Conservation (phyloP, 1,284 basidiomycete species). For the Apiotrichum brassicae region DNA sequence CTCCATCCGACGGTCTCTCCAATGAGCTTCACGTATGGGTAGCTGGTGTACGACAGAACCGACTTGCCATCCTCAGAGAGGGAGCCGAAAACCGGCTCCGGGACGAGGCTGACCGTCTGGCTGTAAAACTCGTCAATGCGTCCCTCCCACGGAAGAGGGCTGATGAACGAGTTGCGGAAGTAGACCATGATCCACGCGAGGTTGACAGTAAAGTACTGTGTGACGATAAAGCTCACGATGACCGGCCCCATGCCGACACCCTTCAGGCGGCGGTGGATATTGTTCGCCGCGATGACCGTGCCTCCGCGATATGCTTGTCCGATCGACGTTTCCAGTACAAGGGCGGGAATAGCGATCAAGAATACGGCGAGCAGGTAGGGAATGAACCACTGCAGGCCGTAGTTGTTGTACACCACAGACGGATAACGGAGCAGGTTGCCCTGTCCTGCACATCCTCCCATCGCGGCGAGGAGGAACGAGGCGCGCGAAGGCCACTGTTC, state of each 20-base stretch:
- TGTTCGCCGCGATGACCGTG: slow-evolving; percentile 23
- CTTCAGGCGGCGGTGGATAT: slow-evolving; percentile 18
- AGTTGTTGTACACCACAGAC: slow-evolving; percentile 25
- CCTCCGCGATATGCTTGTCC: slow-evolving; percentile 25
- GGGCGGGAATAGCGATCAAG: slow-evolving; percentile 22
- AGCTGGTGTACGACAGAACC: slow-evolving; percentile 11
- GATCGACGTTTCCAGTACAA: slow-evolving; percentile 21
- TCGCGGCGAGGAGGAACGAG: slow-evolving; percentile 23
- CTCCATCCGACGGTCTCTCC: slow-evolving; percentile 23
- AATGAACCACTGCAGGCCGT: slow-evolving; percentile 27
- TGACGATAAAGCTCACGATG: slow-evolving; percentile 21
- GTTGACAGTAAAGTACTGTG: slow-evolving; percentile 26
- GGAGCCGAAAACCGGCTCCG: slow-evolving; percentile 8
- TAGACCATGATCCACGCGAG: slow-evolving; percentile 28
- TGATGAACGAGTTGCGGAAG: slow-evolving; percentile 19
- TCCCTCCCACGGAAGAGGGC: slow-evolving; percentile 20
- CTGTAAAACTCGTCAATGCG: slow-evolving; percentile 24
- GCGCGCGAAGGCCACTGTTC: slow-evolving; percentile 25
- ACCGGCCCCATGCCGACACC: slow-evolving; percentile 23
- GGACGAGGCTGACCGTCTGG: slow-evolving; percentile 21
- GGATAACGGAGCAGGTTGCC: slow-evolving; percentile 25
- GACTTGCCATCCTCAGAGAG: slow-evolving; percentile 4
- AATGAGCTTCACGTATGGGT: slow-evolving; percentile 13
- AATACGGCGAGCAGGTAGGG: slow-evolving; percentile 22
- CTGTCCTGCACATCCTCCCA: slow-evolving; percentile 25